A percentile compares a stretch with the other conserved stretches of the same genome.
phyloP scores from a whole-genome alignment of 495 filamentous ascomycete genomes.

The Neurospora africana region DNA sequence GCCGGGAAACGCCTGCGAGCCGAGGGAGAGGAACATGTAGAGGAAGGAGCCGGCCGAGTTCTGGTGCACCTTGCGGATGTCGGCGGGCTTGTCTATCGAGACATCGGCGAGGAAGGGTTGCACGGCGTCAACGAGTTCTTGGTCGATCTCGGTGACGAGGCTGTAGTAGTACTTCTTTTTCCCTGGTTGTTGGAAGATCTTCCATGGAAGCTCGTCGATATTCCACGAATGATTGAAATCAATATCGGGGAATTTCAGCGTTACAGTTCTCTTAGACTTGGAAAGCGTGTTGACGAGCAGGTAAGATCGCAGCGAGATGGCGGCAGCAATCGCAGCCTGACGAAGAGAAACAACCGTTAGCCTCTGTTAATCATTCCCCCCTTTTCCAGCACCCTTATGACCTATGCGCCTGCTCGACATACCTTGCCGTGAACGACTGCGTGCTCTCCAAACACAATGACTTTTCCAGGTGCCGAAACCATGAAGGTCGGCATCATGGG shows the following conservation, averaged over 20 bases:
- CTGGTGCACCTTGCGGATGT: conserved; percentile 68
- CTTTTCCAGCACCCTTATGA: neutral
- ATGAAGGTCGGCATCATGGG: conserved; percentile 79
- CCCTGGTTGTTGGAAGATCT: conserved; percentile 58
- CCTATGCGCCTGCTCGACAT: neutral
- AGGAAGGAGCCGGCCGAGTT: conserved; percentile 74
- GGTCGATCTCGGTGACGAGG: conserved; percentile 72
- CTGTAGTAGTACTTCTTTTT: conserved; percentile 94
- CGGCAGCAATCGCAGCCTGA: conserved; percentile 81
- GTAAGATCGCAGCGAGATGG: conserved; percentile 90
- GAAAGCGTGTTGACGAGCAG: conserved; percentile 84
- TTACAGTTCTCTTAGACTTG: conserved; percentile 74
- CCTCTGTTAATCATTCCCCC: neutral
- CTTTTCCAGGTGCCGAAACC: conserved; percentile 95
- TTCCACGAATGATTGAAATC: conserved; percentile 81
- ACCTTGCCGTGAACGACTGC: conserved; percentile 92
- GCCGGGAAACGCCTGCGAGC: conserved; percentile 62
- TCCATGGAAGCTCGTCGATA: conserved; percentile 83
- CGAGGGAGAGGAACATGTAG: conserved; percentile 85
- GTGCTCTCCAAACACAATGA: conserved; percentile 95
- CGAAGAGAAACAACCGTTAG: neutral
- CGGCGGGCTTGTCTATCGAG: conserved; percentile 49
- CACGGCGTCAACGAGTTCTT: conserved; percentile 65
- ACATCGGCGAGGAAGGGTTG: conserved; percentile 63
- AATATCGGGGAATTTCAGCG: conserved; percentile 80